phyloP scores from a whole-genome alignment of 805 yeast genomes.

The Metschnikowia lunata region DNA sequence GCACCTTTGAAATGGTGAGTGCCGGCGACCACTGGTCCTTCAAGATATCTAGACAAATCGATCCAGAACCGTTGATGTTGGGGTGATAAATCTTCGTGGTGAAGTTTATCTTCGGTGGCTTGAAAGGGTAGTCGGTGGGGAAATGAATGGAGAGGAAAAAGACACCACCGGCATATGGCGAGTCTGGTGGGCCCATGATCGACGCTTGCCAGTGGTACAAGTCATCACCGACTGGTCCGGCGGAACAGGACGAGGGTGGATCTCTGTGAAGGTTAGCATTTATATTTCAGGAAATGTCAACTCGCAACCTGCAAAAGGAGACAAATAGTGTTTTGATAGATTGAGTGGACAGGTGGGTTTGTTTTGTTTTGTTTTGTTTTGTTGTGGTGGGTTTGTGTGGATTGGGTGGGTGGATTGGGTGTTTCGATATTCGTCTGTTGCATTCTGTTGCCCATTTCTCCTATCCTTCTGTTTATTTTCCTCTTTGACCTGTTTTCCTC shows the following conservation, averaged over 20 bases:
- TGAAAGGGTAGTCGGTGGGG: conserved; percentile 99
- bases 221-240: conserved; percentile 98
- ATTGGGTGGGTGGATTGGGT: too few relatives aligned
- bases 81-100: conserved; percentile 97
- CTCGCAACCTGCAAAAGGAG: too few relatives aligned
- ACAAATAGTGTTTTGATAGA: too few relatives aligned
- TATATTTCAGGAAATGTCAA: too few relatives aligned
- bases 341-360: too few relatives aligned
- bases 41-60: conserved; percentile 92
- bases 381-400: too few relatives aligned
- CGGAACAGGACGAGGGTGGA: conserved; percentile 98
- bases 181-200: conserved; percentile 97
- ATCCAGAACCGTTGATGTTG: conserved; percentile 92
- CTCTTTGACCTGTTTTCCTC: too few relatives aligned
- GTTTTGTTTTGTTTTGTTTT: too few relatives aligned
- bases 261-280: conserved; percentile 50
- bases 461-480: too few relatives aligned
- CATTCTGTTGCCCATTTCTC: too few relatives aligned
- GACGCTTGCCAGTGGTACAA: conserved; percentile 99
- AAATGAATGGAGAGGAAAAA: conserved; percentile 94
- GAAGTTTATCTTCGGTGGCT: conserved; percentile 87
- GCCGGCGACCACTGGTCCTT: conserved; percentile 99
- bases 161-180: conserved; percentile 86
- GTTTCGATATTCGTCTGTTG: too few relatives aligned
- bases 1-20: conserved; percentile 89